Conservation (phyloP, 78 protist species). For the Dictyostelium firmibasis region DNA sequence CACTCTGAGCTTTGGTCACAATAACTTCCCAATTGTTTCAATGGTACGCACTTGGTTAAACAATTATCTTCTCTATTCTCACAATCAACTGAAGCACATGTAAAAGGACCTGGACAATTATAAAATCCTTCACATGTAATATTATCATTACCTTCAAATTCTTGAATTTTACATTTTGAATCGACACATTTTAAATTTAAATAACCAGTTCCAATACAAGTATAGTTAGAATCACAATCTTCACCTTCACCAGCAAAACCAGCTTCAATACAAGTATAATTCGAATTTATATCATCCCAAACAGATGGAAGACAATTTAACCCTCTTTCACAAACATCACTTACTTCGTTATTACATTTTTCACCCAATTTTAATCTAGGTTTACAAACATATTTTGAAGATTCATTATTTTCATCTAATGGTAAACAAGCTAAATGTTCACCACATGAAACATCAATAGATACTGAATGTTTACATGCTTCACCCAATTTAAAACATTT, state of each 20-base stretch:
- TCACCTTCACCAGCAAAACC: background rate
- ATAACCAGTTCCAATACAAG: background rate
- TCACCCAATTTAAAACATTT: background rate
- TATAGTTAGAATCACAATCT: background rate
- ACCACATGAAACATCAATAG: background rate
- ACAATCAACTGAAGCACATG: background rate
- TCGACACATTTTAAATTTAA: background rate
- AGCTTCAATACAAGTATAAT: background rate
- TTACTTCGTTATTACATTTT: background rate
- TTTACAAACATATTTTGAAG: background rate
- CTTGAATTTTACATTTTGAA: background rate
- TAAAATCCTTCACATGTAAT: background rate
- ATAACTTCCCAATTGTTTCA: background rate
- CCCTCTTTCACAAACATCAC: background rate
- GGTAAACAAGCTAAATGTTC: background rate
- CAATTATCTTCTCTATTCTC: background rate
- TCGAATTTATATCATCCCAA: background rate
- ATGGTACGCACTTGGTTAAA: background rate
- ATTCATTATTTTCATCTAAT: background rate
- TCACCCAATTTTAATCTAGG: background rate
- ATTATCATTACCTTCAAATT: background rate
- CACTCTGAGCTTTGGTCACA: background rate
- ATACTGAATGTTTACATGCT: background rate
- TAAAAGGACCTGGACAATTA: background rate
- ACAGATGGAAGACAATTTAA: background rate